These are phyloP conservation scores for Fusarium secorum DNA, from an alignment of 2,329 filamentous ascomycete species.

Conservation along the genomic window DNA sequence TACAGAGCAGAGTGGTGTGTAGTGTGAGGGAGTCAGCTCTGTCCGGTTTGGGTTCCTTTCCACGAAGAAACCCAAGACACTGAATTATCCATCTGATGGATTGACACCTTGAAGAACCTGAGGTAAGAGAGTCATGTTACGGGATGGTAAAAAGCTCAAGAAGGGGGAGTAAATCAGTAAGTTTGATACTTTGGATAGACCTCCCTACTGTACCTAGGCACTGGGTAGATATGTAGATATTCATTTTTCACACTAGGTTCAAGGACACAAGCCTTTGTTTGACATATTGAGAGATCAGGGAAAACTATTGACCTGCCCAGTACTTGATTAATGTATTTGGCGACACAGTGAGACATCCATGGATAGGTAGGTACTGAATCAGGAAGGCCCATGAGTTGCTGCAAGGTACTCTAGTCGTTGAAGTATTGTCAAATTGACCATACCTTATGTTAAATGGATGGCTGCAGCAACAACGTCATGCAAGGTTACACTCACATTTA, in stretches of 20 bases:
- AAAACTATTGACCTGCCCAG: neutral
- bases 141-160: neutral
- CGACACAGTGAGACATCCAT: neutral
- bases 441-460: neutral
- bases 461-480: conserved; percentile 14
- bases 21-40: neutral
- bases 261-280: neutral
- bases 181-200: neutral
- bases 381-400: neutral
- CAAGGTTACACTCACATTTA: neutral
- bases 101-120: neutral
- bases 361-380: neutral
- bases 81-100: neutral
- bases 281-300: neutral
- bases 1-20: neutral
- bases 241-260: neutral
- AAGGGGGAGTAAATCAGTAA: neutral
- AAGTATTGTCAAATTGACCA: neutral
- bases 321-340: too few species aligned
- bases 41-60: too few species aligned
- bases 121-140: neutral
- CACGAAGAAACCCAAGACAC: neutral
- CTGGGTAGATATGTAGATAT: neutral
- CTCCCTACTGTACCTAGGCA: neutral
- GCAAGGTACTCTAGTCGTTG: neutral